Evolutionary conservation across 257 asterid species (phyloP).

Genomic region (Fraxinus quadrangulata): DNA sequence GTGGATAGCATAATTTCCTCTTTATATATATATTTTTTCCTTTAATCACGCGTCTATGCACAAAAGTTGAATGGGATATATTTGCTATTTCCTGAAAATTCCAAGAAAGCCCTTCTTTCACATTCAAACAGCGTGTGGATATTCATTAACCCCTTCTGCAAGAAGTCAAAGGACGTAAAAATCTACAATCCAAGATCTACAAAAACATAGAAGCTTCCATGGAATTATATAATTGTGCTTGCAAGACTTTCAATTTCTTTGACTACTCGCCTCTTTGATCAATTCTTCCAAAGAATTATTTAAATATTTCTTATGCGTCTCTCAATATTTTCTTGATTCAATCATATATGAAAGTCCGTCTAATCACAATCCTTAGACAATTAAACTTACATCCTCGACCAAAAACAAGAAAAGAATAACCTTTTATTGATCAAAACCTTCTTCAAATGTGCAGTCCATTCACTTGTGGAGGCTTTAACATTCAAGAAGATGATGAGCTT

Average conservation of each 20-base stretch:
- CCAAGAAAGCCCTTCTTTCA: no score
- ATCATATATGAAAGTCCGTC: background rate
- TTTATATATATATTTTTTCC: no score
- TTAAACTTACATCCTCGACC: background rate
- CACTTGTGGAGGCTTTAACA: constrained; percentile 55
- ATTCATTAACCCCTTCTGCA: background rate
- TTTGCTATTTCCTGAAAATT: no score
- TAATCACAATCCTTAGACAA: background rate
- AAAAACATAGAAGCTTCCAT: constrained; percentile 41
- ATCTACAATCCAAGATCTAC: background rate
- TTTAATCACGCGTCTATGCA: no score
- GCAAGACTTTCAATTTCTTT: constrained; percentile 22
- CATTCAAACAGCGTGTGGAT: background rate
- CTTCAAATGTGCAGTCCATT: constrained; percentile 32
- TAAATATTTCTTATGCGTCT: background rate
- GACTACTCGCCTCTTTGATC: constrained; percentile 37
- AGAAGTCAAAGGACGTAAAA: constrained; percentile 26
- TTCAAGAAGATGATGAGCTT: constrained; percentile 40
- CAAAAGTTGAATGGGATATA: no score
- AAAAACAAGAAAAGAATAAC: background rate
- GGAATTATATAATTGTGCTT: constrained; percentile 13
- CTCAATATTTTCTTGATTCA: constrained; percentile 12
- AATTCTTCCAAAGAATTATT: constrained; percentile 27
- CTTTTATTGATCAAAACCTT: background rate
- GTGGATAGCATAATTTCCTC: no score